Conservation (phyloP, 768 basidiomycete species). For the Pisolithus sp. region DNA sequence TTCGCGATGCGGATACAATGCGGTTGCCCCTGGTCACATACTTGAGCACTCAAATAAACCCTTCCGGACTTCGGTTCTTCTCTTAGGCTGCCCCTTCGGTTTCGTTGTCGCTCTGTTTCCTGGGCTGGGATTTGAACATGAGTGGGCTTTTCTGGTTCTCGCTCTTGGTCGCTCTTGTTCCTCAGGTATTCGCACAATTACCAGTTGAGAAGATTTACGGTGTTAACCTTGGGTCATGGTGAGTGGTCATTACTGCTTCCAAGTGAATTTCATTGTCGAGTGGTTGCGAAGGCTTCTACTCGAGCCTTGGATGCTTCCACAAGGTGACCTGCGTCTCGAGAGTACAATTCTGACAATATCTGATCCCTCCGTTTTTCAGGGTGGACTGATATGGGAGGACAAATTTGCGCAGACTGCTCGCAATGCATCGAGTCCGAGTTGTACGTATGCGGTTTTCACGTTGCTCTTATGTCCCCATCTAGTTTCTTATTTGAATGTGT, state of each 20-base stretch:
- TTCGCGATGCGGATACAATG: no score
- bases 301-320: conserved; percentile 80
- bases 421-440: conserved; percentile 64
- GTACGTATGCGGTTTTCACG: conserved; percentile 27
- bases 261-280: neutral
- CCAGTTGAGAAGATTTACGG: conserved; percentile 51
- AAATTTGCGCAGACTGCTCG: conserved; percentile 52
- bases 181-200: conserved; percentile 13
- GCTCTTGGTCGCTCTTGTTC: conserved; percentile 13
- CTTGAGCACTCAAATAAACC: no score
- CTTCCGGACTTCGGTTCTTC: no score
- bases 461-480: neutral
- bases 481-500: neutral
- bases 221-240: conserved; percentile 68
- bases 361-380: conserved; percentile 29
- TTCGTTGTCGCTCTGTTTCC: neutral
- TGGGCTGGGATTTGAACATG: conserved; percentile 8
- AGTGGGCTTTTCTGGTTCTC: conserved; percentile 8
- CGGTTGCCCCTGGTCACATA: no score
- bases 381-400: conserved; percentile 71
- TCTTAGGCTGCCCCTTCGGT: no score
- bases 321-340: conserved; percentile 32
- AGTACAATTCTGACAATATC: neutral
- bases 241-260: conserved; percentile 6
- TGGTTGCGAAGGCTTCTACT: conserved; percentile 52